Conservation (phyloP, 768 basidiomycete genomes). For the Naganishia friedmannii region DNA sequence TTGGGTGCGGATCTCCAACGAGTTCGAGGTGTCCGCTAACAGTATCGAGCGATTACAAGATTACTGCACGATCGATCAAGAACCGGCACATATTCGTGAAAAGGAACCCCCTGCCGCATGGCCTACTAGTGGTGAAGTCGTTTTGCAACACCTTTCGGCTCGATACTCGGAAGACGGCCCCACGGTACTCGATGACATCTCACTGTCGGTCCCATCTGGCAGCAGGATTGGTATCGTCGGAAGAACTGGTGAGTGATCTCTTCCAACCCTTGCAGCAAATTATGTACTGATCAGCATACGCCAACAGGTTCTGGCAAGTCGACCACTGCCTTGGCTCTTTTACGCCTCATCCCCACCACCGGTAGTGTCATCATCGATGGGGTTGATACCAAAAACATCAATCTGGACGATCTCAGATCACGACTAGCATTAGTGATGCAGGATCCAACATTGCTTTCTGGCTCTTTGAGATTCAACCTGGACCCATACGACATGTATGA, state of each 20-base stretch:
- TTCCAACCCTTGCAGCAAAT: not conserved
- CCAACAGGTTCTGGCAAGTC: constrained; percentile 60
- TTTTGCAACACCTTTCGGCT: constrained; percentile 60
- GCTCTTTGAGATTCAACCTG: constrained; percentile 62
- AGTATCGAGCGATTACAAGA: constrained; percentile 57
- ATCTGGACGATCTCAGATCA: constrained; percentile 60
- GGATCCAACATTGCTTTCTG: constrained; percentile 60
- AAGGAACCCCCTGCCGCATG: constrained; percentile 64
- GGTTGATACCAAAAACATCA: constrained; percentile 56
- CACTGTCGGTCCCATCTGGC: constrained; percentile 62
- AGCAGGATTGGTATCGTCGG: constrained; percentile 66
- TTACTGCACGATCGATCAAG: constrained; percentile 62
- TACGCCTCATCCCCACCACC: constrained; percentile 62
- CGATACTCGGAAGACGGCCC: constrained; percentile 62
- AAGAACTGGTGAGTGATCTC: constrained; percentile 56
- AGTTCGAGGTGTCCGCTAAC: constrained; percentile 52
- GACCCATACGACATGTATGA: constrained; percentile 63
- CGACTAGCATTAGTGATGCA: constrained; percentile 67
- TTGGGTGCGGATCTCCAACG: constrained; percentile 50
- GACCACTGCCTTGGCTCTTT: constrained; percentile 56
- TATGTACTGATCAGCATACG: not conserved
- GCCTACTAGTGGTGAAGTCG: constrained; percentile 61
- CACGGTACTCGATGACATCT: constrained; percentile 62
- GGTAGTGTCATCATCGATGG: constrained; percentile 64
- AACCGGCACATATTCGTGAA: constrained; percentile 54